Conservation (phyloP, 208 protist species). For the Trypanosoma scelopori region DNA sequence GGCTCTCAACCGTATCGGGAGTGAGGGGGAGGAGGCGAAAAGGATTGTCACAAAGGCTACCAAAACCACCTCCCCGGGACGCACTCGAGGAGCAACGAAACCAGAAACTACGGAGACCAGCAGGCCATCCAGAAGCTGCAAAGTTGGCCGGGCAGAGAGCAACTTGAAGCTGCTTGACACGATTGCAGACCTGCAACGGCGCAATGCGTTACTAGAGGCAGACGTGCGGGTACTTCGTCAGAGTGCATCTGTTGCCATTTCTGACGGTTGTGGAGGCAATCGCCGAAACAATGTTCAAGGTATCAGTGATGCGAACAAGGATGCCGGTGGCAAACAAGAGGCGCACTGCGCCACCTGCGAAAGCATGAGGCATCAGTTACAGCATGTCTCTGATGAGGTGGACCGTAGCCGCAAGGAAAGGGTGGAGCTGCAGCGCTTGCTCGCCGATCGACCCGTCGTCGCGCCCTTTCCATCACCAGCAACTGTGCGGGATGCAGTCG, state of each 20-base stretch:
- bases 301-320: not conserved
- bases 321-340: not conserved
- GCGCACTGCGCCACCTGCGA: not conserved
- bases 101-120: not conserved
- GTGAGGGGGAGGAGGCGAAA: not conserved
- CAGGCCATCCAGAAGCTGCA: not conserved
- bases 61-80: not conserved
- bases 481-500: slow-evolving; percentile 23
- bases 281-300: not conserved
- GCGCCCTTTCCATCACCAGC: not conserved
- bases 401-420: slow-evolving; percentile 36
- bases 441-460: slow-evolving; percentile 3
- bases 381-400: slow-evolving; percentile 26
- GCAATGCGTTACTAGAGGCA: slow-evolving; percentile 42
- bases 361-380: not conserved
- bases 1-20: slow-evolving; percentile 13
- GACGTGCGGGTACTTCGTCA: slow-evolving; percentile 30
- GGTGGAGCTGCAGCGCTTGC: slow-evolving; percentile 28
- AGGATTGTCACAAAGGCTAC: not conserved
- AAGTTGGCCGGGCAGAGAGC: not conserved
- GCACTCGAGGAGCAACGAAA: not conserved
- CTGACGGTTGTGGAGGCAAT: not conserved
- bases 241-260: not conserved
- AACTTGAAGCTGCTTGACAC: slow-evolving; percentile 9
- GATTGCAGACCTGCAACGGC: slow-evolving; percentile 54